Evolutionary conservation across 116 monocot genomes (phyloP).

Genomic region (Iris pallida): DNA sequence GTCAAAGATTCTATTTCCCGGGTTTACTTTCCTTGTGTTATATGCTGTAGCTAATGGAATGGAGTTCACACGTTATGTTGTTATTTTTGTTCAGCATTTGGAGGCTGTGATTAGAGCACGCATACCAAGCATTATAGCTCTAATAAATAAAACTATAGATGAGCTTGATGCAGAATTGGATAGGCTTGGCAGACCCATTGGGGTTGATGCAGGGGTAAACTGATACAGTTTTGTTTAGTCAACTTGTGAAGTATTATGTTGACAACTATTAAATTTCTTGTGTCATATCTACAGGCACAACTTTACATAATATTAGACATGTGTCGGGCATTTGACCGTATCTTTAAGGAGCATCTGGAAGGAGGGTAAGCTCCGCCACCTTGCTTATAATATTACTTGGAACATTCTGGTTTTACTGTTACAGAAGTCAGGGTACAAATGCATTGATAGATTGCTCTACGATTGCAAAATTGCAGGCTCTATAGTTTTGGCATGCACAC

Average conservation of each 20-base stretch:
- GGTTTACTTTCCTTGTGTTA: background rate
- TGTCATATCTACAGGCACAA: constrained; percentile 55
- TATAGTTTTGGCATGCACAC: too few relatives aligned
- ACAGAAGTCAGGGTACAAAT: too few relatives aligned
- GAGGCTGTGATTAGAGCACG: constrained; percentile 69
- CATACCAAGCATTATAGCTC: constrained; percentile 80
- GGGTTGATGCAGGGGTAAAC: constrained; percentile 73
- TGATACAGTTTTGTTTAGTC: background rate
- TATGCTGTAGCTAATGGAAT: background rate
- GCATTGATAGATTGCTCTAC: too few relatives aligned
- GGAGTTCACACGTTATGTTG: background rate
- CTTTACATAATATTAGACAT: constrained; percentile 89
- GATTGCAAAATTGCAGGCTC: too few relatives aligned
- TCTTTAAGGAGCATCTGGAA: constrained; percentile 91
- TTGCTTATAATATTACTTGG: background rate
- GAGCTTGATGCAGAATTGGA: constrained; percentile 85
- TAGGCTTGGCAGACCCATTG: constrained; percentile 84
- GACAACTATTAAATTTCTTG: background rate
- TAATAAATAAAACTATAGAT: constrained; percentile 85
- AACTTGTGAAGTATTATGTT: background rate
- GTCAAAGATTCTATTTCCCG: constrained; percentile 12
- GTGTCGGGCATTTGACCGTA: constrained; percentile 91
- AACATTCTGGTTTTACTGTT: background rate
- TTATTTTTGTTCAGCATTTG: constrained; percentile 58
- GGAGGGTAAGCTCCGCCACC: constrained; percentile 55